Evolutionary conservation across 305 asterid genomes (phyloP), one percentile per base, ranked within the genome.

Genomic region (Plantago rigida): DNA sequence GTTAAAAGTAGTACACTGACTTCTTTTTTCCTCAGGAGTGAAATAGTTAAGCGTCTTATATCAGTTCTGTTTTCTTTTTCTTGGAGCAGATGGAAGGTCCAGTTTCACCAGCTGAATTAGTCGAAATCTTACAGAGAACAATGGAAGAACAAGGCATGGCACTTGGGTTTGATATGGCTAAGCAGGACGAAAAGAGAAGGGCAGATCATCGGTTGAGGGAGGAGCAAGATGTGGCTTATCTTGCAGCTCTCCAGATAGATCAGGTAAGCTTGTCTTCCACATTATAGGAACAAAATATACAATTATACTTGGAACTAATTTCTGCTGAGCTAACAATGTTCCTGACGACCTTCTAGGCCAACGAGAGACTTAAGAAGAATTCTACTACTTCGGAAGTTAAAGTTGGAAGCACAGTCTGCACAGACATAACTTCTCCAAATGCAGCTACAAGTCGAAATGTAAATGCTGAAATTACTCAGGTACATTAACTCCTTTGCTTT

Each of bases 141-240:
- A 19, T 86, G 74, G 95, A 89, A 52, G 94, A 86, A 63, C 94
- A 86, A 78, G 97, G 92, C 28, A 3, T 60, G 56, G 91, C 89
- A 49, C 80, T 78, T 67, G 87, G 89, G 65, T 73, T 77, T 70
- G 79, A 63, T 29, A 71, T 78, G 54, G 75, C 78, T 41, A 73
- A 57, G 56, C 79, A 73, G 24, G 81, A 82, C 47, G 87, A 77
- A 24, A 80, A 61, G 64, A 69, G 62, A 45, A 69, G 73, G 53
- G 79, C 58, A 3, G 82, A 84, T 57, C 75, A 66, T 28, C 79
- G 69, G 31, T 48, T 86, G 74, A 81, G 81, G 56, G 97, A 84
- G 71, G 95, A 89, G 58, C 97, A 89, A 77, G 92, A 89, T 77
- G 78, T 75, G 65, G 95, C 97, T 60, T 86, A 81, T 67, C 41